Base-by-base conservation (phyloP, 2,329 filamentous ascomycete species). In the Huntiella abstrusa region DNA sequence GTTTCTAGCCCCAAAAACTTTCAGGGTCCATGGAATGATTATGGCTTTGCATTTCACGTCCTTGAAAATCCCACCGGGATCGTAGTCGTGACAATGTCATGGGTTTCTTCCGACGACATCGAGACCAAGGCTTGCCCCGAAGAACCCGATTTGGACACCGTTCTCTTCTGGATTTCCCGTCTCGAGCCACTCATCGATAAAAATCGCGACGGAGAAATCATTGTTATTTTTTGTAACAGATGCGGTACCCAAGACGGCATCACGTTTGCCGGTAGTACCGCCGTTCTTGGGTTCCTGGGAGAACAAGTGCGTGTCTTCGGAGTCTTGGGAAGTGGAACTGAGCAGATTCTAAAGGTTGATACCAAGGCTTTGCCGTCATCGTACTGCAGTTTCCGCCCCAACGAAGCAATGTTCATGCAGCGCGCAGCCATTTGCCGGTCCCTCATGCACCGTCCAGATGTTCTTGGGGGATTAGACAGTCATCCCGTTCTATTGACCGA, bases 161-260 rank as follows among this genome's bases (percentile, higher is more conserved):
- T 88, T 5, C 71, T 73, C 0, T 88, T 87, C 54, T 88, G 83
- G 83, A 64, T 83, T 0, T 70, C 73, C 10, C 69, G 83, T n/a
- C n/a, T n/a, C n/a, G n/a, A n/a, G n/a, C n/a, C n/a, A n/a, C n/a
- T n/a, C n/a, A n/a, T n/a, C n/a, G n/a, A n/a, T n/a, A n/a, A n/a
- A n/a, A n/a, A n/a, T n/a, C n/a, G n/a, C n/a, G n/a, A n/a, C n/a
- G n/a, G n/a, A 0, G 78, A 83, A 46, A 68, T 80, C n/a, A 73
- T 83, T 35, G 65, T 87, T 0, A 67, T 87, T 0, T 70, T 85
- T 53, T 76, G 75, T 40, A 88, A 91, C 56, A 67, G 83, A 2
- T 71, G 69, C 28, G 83, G 83, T 0, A 65, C 62, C 1, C 83
- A 88, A 52, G 71, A 66, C 3, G 68, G 75, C 0, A 76, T 68